Evolutionary conservation across 2,329 filamentous ascomycete species (phyloP), one percentile per base, ranked within the genome.

Genomic region (Stemphylium lycopersici): DNA sequence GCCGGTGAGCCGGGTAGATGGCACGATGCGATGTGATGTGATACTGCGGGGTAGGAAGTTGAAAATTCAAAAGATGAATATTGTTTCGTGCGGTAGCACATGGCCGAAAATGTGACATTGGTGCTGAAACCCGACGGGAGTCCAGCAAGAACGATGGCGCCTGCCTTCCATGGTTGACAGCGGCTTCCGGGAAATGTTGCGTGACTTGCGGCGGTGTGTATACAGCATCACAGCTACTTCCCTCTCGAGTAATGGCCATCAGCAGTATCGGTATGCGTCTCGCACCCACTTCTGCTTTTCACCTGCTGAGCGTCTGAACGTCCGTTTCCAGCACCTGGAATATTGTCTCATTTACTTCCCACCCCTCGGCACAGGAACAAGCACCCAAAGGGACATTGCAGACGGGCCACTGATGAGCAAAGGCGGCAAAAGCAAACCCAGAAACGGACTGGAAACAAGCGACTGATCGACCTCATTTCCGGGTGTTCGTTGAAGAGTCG

Each of bases 381-480:
- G 48, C 26, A 24, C 15, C 24, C 37, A 39, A 26, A 39, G 22
- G 15, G 39, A 33, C 47, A 44, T 34, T 47, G 43, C 40, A 6
- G 46, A 12, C 20, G 29, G 37, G 41, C 41, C 47, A 44, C 24
- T 31, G 32, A 44, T 16, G 40, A 55, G 29, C 29, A 16, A 39
- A 18, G 24, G 24, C 22, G 22, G 34, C 6, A 33, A 50, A 33
- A 44, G 6, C 45, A 43, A 26, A 20, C 31, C 16, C 18, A 49
- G 38, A 39, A 49, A 49, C 39, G 38, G 34, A 36, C 18, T 37
- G 36, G 41, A 41, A 46, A 51, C 36, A 45, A 36, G 51, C 33
- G 48, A 40, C 33, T 5, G 42, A 53, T 59, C 29, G 33, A 5
- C 52, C 33, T 59, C 56, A 59, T 59, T 48, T 59, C 56, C 53